Base-by-base conservation (phyloP, 108 stramenopile species). In the Mediolabrus comicus region DNA sequence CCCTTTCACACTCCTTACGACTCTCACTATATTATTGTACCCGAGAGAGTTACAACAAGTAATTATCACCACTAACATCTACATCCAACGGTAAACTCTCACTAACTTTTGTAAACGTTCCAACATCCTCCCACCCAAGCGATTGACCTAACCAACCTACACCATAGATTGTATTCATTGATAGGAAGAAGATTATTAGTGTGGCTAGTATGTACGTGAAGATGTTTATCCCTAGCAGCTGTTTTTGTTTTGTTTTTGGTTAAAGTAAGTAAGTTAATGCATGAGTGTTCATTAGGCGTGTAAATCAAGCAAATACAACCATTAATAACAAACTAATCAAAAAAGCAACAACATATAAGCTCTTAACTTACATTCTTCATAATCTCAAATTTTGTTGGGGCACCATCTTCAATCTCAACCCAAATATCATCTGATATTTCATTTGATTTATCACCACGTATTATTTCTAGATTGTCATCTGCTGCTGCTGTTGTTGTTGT, bases 61-160 rank as follows among this genome's bases (percentile, higher is more conserved):
- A 86, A 46, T 86, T 85, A 24, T 81, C 72, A 28, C 54, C 62
- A 64, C 69, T 85, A 64, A 86, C 63, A 77, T 92, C 87, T 7
- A 92, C 53, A 41, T 77, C 74, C 55, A 77, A 70, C 2, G 91
- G 91, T 52, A 92, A 72, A 2, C 85, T 73, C 43, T 79, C 74
- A 25, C 85, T 83, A 24, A 86, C 80, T 64, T 84, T 86, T 22
- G 80, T 72, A 69, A 92, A 83, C 13, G 75, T 69, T 10, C 89
- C 92, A 1, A 86, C 85, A 49, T 86, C 83, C 68, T 81, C 71
- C 63, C 85, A 75, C 0, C 92, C 89, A 27, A 87, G 55, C 9
- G 62, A 39, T 53, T 82, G 79, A 11, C 92, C 92, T 43, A 92
- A 51, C 92, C 92, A 92, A n/a, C 92, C 92, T 13, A 87, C 87